Percentiles rank a stretch among this genome's conserved stretches.
phyloP scores from a whole-genome alignment of 352 stramenopile genomes.

The Pythium grandisporangium region DNA sequence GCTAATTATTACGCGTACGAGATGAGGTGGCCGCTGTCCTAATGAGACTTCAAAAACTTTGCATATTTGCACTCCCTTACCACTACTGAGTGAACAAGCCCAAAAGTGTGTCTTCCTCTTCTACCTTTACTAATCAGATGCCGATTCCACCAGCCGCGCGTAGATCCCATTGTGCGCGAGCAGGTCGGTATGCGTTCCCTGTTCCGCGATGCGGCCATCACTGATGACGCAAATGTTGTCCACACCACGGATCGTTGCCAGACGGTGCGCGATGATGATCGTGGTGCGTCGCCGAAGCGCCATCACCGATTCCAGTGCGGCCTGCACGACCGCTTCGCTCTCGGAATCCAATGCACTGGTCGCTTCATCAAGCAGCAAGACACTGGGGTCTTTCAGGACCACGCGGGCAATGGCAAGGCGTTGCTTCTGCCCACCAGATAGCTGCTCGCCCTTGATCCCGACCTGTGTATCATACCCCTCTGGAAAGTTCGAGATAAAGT shows the following conservation, averaged over 20 bases:
- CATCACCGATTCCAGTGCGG: slow-evolving; percentile 17
- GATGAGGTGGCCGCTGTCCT: background rate
- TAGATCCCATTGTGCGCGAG: slow-evolving; percentile 61
- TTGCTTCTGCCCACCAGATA: slow-evolving; percentile 19
- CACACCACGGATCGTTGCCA: slow-evolving; percentile 33
- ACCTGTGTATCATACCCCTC: slow-evolving; percentile 41
- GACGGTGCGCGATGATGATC: slow-evolving; percentile 39
- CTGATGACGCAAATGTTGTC: slow-evolving; percentile 36
- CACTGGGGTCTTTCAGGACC: slow-evolving; percentile 28
- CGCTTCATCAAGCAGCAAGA: slow-evolving; percentile 37
- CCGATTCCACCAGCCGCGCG: slow-evolving; percentile 11
- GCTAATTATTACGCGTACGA: no score
- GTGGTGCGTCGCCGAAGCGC: slow-evolving; percentile 37
- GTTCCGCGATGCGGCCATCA: slow-evolving; percentile 22
- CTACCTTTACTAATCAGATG: background rate
- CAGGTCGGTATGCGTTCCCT: slow-evolving; percentile 22
- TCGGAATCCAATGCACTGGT: slow-evolving; percentile 31
- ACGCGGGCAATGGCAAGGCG: slow-evolving; percentile 16
- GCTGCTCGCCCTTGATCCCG: slow-evolving; percentile 13
- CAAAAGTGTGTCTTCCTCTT: background rate
- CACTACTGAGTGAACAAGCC: background rate
- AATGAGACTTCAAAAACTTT: background rate
- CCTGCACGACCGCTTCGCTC: slow-evolving; percentile 44
- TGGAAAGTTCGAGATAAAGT: slow-evolving; percentile 56
- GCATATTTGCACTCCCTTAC: background rate